Conservation (phyloP, 2,329 filamentous ascomycete genomes). For the Xylaria arbuscula region DNA sequence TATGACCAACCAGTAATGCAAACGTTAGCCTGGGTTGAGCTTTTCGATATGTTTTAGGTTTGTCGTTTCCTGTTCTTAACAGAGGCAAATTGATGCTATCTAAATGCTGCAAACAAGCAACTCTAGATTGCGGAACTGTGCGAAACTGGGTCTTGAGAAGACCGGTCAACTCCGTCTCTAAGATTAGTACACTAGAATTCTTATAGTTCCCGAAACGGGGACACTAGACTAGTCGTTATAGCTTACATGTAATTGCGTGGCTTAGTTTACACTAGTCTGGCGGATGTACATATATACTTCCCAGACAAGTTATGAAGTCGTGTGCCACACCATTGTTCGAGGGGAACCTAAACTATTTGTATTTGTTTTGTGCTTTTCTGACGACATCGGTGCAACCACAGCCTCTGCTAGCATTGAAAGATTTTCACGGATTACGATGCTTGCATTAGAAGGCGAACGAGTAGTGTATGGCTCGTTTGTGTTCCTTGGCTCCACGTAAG, state of each 20-base stretch:
- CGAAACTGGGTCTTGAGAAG: conserved; percentile 3
- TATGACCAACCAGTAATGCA: not conserved
- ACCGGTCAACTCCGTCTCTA: conserved; percentile 30
- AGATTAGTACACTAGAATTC: conserved; percentile 12
- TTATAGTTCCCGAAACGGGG: conserved; percentile 35
- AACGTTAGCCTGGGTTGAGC: not conserved
- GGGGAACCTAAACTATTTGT: conserved; percentile 7
- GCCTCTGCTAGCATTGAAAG: conserved; percentile 8
- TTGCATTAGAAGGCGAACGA: conserved; percentile 7
- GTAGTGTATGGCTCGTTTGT: not conserved
- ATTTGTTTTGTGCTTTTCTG: conserved; percentile 15
- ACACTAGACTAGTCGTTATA: conserved; percentile 15
- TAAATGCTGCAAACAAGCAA: conserved; percentile 10
- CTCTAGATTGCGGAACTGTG: conserved; percentile 14
- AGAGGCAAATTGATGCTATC: conserved; percentile 4
- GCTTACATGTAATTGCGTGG: not conserved
- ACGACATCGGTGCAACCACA: conserved; percentile 17
- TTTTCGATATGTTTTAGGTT: not conserved
- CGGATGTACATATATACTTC: not conserved
- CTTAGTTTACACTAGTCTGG: conserved; percentile 21
- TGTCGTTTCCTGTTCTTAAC: not conserved
- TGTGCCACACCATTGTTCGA: conserved; percentile 21
- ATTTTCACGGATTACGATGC: not conserved
- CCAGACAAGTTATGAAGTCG: conserved; percentile 2
- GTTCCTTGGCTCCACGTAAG: not conserved